A percentile compares a stretch with the other conserved stretches of the same genome.
Conservation (phyloP, 345 rosid species). For the Murraya koenigii region DNA sequence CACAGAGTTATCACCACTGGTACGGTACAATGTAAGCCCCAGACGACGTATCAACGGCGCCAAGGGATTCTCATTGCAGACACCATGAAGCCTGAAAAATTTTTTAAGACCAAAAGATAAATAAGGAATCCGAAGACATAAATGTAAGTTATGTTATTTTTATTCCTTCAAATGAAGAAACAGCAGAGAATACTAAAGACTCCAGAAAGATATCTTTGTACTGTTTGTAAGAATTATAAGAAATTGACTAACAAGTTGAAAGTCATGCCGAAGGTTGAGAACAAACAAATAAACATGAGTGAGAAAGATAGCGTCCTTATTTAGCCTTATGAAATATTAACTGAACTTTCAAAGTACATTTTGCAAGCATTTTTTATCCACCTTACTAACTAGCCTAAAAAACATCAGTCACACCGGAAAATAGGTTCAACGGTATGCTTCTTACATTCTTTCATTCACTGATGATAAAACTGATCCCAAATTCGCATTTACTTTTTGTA, state of each 20-base stretch:
- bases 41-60: constrained; percentile 75
- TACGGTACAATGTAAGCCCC: constrained; percentile 76
- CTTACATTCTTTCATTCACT: neutral
- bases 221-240: neutral
- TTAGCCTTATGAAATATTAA: neutral
- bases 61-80: constrained; percentile 85
- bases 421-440: neutral
- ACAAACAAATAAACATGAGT: neutral
- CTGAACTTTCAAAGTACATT: neutral
- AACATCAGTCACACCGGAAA: neutral
- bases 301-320: neutral
- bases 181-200: neutral
- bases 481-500: neutral
- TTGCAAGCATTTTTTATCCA: neutral
- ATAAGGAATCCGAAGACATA: neutral
- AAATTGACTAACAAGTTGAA: neutral
- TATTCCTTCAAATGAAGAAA: neutral
- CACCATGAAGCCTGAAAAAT: constrained; percentile 81
- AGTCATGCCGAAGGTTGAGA: neutral
- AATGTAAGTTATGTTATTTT: neutral
- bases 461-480: neutral
- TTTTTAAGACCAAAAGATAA: neutral
- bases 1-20: constrained; percentile 88
- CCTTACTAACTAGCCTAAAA: neutral
- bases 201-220: neutral